Conservation (phyloP, 2,329 filamentous ascomycete species). For the Nemania sp. region DNA sequence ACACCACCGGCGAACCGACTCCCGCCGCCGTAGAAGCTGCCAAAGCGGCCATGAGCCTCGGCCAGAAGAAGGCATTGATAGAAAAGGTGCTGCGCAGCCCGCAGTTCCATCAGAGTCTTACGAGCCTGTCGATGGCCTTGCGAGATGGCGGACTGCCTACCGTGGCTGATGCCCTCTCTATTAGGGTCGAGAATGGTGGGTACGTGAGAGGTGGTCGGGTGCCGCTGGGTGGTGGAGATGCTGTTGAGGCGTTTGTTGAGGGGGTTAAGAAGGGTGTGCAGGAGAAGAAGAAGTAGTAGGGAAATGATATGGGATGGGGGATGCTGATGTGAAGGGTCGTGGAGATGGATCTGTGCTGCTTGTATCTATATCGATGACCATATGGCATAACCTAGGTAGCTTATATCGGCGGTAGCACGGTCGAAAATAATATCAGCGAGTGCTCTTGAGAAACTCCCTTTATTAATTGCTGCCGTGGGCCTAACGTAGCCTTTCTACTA, state of each 20-base stretch:
- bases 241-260: constrained; percentile 87
- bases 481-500: no score
- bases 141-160: constrained; percentile 88
- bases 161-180: constrained; percentile 81
- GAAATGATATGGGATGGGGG: not conserved
- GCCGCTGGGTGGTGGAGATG: constrained; percentile 84
- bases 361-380: no score
- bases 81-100: constrained; percentile 84
- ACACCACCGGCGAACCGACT: constrained; percentile 65
- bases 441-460: no score
- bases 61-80: constrained; percentile 79
- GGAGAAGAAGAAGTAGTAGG: constrained; percentile 47
- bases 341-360: no score
- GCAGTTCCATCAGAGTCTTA: constrained; percentile 85
- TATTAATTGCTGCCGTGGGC: no score
- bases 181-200: constrained; percentile 83
- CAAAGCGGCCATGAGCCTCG: constrained; percentile 70
- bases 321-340: no score
- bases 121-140: constrained; percentile 83
- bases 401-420: no score
- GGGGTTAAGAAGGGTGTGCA: constrained; percentile 81
- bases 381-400: no score
- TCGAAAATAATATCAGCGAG: no score
- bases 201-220: constrained; percentile 76
- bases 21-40: constrained; percentile 71